Base-by-base conservation (phyloP, 2,329 filamentous ascomycete genomes). In the Malbranchea cinnamomea region DNA sequence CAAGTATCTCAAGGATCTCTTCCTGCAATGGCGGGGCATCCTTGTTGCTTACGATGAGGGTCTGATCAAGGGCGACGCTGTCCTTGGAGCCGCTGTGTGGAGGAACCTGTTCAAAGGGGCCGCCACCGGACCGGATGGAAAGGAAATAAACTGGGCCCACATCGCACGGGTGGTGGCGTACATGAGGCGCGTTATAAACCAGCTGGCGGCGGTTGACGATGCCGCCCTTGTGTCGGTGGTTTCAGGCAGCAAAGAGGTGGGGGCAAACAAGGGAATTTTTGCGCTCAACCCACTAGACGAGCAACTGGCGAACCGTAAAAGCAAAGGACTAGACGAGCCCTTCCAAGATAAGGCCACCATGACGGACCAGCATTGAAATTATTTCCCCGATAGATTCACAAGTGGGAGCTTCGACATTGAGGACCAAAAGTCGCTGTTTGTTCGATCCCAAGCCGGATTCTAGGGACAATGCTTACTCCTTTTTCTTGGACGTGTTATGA, bases 11-110 rank as follows among this genome's bases (percentile, higher is more conserved):
- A 93, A 94, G 56, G 87, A 95, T 53, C 67, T 94, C 35, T 95
- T 89, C 46, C 65, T 84, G 36, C 84, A 93, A 57, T 98, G 87
- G 82, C 75, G 89, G 33, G 89, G 85, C 17, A 63, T 85, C 32
- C 64, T 92, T 13, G 67, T 84, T 5, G 81, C 83, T 2, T 61
- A 64, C 44, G 57, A 59, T 23, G 60, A 64, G 33, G 59, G 58
- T 0, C 38, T 62, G 26, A 48, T 55, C 12, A 59, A 59, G 33
- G 57, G 61, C 2, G 59, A 65, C 46, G 56, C 57, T 6, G 53
- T 62, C 30, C 48, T 64, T 26, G 55, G 52, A 4, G 58, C 78
- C 23, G 89, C 89, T 6, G 64, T 98, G 27, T 98, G 89, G 89
- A 69, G 89, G 47, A 95, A 95, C 55, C 50, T 98, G 33, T 92